Evolutionary conservation across 1,284 basidiomycete genomes (phyloP).

Genomic region (Cutaneotrichosporon cutaneum): DNA sequence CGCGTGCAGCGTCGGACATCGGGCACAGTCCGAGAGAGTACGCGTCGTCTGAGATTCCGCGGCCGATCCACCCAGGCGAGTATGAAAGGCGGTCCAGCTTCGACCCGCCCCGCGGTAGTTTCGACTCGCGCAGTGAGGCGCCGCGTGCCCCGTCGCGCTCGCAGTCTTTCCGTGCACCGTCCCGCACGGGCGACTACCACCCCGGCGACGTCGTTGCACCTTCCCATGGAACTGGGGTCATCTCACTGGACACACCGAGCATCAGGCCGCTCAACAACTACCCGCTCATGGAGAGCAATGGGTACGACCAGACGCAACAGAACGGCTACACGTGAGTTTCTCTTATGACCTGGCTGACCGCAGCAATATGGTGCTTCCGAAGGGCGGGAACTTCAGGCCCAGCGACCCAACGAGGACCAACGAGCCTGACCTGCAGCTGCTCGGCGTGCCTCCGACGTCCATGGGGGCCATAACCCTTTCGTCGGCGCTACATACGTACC

Average conservation of each 20-base stretch:
- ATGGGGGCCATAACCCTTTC: slow-evolving; percentile 73
- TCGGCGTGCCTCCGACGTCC: slow-evolving; percentile 73
- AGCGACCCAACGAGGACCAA: slow-evolving; percentile 43
- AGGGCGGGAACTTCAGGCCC: slow-evolving; percentile 55
- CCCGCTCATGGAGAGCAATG: slow-evolving; percentile 39
- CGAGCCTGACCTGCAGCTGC: slow-evolving; percentile 66
- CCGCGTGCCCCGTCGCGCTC: background rate
- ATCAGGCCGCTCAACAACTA: slow-evolving; percentile 3
- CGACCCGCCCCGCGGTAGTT: background rate
- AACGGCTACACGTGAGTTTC: slow-evolving; percentile 6
- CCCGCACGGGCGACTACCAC: background rate
- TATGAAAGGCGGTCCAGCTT: background rate
- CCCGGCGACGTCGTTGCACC: background rate
- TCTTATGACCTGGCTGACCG: slow-evolving; percentile 6
- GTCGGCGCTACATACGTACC: slow-evolving; percentile 16
- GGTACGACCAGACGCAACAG: slow-evolving; percentile 27
- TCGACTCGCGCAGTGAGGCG: background rate
- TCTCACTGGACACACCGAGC: slow-evolving; percentile 12
- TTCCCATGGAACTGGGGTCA: background rate
- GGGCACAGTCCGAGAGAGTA: background rate
- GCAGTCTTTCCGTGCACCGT: background rate
- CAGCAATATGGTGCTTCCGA: slow-evolving; percentile 65
- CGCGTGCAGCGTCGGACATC: slow-evolving; percentile 6
- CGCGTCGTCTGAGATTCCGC: background rate
- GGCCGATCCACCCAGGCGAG: background rate